phyloP scores from a whole-genome alignment of 805 yeast genomes.

The Torulaspora indica region DNA sequence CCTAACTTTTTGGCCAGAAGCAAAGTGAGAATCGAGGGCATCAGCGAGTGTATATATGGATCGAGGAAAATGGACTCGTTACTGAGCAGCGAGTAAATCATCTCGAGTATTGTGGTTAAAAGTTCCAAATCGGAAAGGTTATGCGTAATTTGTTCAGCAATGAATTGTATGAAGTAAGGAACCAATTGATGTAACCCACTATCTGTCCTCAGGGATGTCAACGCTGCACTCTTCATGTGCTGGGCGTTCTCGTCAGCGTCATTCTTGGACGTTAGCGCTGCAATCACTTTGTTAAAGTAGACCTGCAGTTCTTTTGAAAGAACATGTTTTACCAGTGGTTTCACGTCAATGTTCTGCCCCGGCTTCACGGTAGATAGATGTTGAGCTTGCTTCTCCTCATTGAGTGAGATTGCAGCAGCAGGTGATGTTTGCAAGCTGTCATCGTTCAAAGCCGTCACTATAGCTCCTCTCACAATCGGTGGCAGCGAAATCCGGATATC shows the following conservation, averaged over 20 bases:
- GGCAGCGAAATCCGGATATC: constrained; percentile 70
- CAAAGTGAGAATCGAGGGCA: constrained; percentile 93
- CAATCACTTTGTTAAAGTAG: constrained; percentile 85
- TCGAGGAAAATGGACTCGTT: constrained; percentile 85
- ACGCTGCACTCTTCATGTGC: constrained; percentile 68
- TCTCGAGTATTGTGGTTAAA: constrained; percentile 80
- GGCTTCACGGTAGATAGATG: constrained; percentile 37
- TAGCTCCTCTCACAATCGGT: constrained; percentile 79
- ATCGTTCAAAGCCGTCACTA: constrained; percentile 55
- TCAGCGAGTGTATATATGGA: constrained; percentile 91
- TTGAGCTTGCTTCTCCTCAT: constrained; percentile 24
- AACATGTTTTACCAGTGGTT: constrained; percentile 92
- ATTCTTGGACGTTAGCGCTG: constrained; percentile 61
- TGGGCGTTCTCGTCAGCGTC: constrained; percentile 37
- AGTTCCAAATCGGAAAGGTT: constrained; percentile 68
- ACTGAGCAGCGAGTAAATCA: constrained; percentile 74
- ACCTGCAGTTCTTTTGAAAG: constrained; percentile 89
- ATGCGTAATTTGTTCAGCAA: constrained; percentile 90
- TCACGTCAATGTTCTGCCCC: constrained; percentile 53
- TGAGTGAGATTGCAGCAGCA: constrained; percentile 16
- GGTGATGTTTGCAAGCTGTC: constrained; percentile 39
- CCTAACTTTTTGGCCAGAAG: constrained; percentile 89
- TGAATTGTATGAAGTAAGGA: constrained; percentile 93
- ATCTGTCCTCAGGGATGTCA: constrained; percentile 78
- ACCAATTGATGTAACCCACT: constrained; percentile 96